Percentiles rank a stretch among this genome's conserved stretches.
phyloP scores from a whole-genome alignment of 352 stramenopile species.

The Blastocystis sp. region DNA sequence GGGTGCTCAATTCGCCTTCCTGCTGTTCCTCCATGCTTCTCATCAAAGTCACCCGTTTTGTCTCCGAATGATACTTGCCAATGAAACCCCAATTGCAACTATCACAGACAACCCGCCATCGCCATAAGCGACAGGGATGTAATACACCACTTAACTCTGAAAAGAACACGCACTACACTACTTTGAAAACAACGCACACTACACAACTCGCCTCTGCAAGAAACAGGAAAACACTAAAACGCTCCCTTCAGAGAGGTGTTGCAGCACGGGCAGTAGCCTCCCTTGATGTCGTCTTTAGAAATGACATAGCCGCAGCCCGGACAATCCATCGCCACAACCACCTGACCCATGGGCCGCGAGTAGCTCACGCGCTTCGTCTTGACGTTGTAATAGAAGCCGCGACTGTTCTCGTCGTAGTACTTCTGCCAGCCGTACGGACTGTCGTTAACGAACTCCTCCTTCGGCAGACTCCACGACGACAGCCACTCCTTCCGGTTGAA shows the following conservation, averaged over 20 bases:
- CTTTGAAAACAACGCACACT: no score
- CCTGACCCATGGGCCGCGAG: not conserved
- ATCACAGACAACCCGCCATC: no score
- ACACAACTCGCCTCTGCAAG: no score
- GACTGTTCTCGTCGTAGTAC: slow-evolving; percentile 40
- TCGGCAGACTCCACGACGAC: slow-evolving; percentile 54
- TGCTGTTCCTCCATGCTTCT: no score
- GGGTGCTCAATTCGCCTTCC: not conserved
- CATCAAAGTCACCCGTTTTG: no score
- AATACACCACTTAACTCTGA: no score
- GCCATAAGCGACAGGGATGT: no score
- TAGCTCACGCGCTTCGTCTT: slow-evolving; percentile 1
- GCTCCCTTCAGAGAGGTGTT: slow-evolving; percentile 42
- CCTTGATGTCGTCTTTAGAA: slow-evolving; percentile 6
- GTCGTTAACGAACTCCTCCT: slow-evolving; percentile 43
- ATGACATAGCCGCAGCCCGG: slow-evolving; percentile 27
- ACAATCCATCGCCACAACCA: not conserved
- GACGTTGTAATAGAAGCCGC: slow-evolving; percentile 41
- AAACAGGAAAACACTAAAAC: slow-evolving; percentile 40
- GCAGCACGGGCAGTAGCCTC: slow-evolving; percentile 43
- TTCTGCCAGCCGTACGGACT: slow-evolving; percentile 65
- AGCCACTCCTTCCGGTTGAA: slow-evolving; percentile 49
- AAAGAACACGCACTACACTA: no score
- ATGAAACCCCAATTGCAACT: no score
- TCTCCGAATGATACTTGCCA: no score